Percentiles rank a stretch among this genome's conserved stretches.
Evolutionary conservation across 2,329 filamentous ascomycete genomes (phyloP).

Genomic region (Fusarium irregulare): DNA sequence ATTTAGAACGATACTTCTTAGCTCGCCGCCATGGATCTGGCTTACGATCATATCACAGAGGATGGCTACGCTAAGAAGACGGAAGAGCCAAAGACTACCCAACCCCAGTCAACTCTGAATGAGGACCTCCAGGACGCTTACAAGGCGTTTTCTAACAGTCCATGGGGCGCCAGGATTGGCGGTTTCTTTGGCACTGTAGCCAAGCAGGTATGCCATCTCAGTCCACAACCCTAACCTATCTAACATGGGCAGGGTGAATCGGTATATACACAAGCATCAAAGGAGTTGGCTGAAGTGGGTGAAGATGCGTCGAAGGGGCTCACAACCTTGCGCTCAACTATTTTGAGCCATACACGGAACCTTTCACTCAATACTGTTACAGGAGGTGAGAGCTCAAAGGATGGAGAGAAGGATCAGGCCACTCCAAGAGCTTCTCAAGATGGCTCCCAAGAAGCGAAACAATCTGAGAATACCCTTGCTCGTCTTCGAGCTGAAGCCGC

Average conservation of each 20-base stretch:
- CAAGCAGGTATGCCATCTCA: conserved; percentile 75
- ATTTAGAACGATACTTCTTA: conserved; percentile 1
- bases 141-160: conserved; percentile 88
- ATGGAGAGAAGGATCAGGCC: conserved; percentile 54
- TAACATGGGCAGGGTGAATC: conserved; percentile 71
- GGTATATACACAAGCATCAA: conserved; percentile 85
- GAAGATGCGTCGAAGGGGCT: conserved; percentile 87
- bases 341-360: conserved; percentile 79
- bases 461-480: conserved; percentile 75
- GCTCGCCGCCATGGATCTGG: conserved; percentile 80
- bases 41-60: conserved; percentile 96
- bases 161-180: conserved; percentile 89
- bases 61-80: conserved; percentile 71
- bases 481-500: conserved; percentile 81
- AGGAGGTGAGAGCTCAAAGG: conserved; percentile 47
- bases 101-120: conserved; percentile 72
- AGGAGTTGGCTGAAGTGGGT: conserved; percentile 83
- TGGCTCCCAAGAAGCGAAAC: conserved; percentile 56
- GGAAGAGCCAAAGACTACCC: conserved; percentile 60
- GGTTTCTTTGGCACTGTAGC: conserved; percentile 92
- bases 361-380: conserved; percentile 70
- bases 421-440: conserved; percentile 59
- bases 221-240: conserved; percentile 11
- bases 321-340: conserved; percentile 72
- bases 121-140: conserved; percentile 94